Evolutionary conservation across 208 protist genomes (phyloP).

Genomic region (Leishmania tarentolae): DNA sequence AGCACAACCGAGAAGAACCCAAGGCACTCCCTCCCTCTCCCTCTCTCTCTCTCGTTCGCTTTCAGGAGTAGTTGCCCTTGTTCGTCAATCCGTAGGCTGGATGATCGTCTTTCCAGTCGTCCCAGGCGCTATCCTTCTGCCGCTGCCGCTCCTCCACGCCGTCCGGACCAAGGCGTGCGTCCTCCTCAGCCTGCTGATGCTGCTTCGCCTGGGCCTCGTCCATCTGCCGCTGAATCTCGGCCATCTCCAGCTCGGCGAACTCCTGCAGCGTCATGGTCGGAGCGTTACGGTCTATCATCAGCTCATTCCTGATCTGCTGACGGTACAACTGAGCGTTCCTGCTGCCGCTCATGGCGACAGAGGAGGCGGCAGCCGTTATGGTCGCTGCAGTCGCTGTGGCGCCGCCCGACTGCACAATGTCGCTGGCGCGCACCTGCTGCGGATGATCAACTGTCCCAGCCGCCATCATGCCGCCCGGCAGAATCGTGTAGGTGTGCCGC

Average conservation of each 20-base stretch:
- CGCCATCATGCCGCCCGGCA: constrained; percentile 77
- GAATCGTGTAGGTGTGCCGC: constrained; percentile 87
- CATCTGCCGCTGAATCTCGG: constrained; percentile 79
- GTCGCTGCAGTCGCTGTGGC: constrained; percentile 1
- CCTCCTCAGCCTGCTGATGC: constrained; percentile 68
- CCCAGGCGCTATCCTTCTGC: constrained; percentile 73
- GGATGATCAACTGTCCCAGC: constrained; percentile 59
- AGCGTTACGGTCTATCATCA: constrained; percentile 82
- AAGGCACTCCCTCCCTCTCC: neutral
- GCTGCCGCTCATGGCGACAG: constrained; percentile 12
- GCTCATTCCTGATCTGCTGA: constrained; percentile 68
- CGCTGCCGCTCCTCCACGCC: constrained; percentile 88
- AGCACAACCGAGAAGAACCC: neutral
- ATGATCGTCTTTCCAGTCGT: constrained; percentile 88
- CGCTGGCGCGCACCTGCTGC: constrained; percentile 32
- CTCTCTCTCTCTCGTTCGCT: neutral
- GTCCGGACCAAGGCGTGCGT: constrained; percentile 72
- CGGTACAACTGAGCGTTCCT: constrained; percentile 52
- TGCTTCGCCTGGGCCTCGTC: constrained; percentile 42
- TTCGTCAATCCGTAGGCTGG: constrained; percentile 74
- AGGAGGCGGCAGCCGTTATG: constrained; percentile 4
- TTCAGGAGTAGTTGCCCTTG: constrained; percentile 87
- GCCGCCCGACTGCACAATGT: constrained; percentile 25
- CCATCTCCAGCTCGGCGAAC: constrained; percentile 87
- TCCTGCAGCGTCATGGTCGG: constrained; percentile 88